phyloP scores from a whole-genome alignment of 805 yeast species.

The Wickerhamiella spandovensis region DNA sequence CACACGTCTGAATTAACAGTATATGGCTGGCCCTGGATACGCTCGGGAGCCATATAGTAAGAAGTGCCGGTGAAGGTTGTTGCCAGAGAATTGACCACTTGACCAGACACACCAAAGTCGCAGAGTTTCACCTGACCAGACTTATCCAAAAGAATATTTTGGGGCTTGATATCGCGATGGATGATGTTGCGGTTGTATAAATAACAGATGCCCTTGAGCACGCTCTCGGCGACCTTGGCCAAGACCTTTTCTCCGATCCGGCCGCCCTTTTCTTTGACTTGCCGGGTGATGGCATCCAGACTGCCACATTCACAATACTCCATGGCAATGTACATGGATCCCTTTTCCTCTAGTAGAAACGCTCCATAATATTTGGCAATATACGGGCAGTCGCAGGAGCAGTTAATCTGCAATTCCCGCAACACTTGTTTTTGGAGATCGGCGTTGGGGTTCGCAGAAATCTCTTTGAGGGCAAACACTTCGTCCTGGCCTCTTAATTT shows the following conservation, averaged over 20 bases:
- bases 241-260: slow-evolving; percentile 85
- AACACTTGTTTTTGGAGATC: slow-evolving; percentile 81
- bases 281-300: slow-evolving; percentile 78
- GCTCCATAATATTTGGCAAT: slow-evolving; percentile 92
- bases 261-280: slow-evolving; percentile 60
- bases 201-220: slow-evolving; percentile 72
- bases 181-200: slow-evolving; percentile 78
- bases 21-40: slow-evolving; percentile 91
- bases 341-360: slow-evolving; percentile 59
- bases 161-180: slow-evolving; percentile 94
- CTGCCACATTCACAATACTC: slow-evolving; percentile 94
- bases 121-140: slow-evolving; percentile 81
- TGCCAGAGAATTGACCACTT: slow-evolving; percentile 87
- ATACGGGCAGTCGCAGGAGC: slow-evolving; percentile 65
- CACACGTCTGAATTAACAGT: slow-evolving; percentile 93
- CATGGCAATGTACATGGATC: slow-evolving; percentile 88
- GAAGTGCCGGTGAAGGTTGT: slow-evolving; percentile 96
- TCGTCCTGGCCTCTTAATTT: slow-evolving; percentile 39
- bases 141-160: slow-evolving; percentile 66
- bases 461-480: slow-evolving; percentile 73
- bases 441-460: slow-evolving; percentile 66
- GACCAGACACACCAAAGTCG: slow-evolving; percentile 97
- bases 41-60: slow-evolving; percentile 96
- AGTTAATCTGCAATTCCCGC: slow-evolving; percentile 80
- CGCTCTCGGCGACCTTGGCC: slow-evolving; percentile 81